Evolutionary conservation across 78 protist genomes (phyloP), one percentile per base, ranked within the genome.

Genomic region (Corallochytrium limacisporum): DNA sequence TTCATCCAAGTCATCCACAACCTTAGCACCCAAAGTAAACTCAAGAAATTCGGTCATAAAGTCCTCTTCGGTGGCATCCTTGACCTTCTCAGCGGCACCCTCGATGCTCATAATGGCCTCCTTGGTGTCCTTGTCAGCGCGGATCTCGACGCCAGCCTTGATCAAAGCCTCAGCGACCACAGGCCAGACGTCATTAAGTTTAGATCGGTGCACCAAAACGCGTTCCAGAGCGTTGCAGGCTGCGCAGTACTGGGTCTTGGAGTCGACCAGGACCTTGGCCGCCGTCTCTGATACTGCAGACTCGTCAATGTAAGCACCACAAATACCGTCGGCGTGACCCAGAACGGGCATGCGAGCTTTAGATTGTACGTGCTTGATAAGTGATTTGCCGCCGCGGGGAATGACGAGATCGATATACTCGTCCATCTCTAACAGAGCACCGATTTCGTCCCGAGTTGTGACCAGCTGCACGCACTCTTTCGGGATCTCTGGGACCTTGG

Each of bases 171-270:
- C 26, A 7, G 28, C 68, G 9, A 75, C 0, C 33, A 24, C 18
- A 13, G 70, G 57, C 24, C 72, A 46, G 10, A 29, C 20, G n/a
- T 35, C 4, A 3, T 15, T 29, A 3, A 32, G 54, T 3, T 69
- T 24, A 1, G 4, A 33, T 6, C 10, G 15, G 57, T 83, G 82
- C 38, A 86, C 72, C n/a, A 86, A 66, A 12, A 86, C 70, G 22
- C 89, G 81, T 74, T 87, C 92, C 15, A 31, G 43, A 1, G 92
- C 77, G 50, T 89, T 89, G 78, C 94, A 89, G 0, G 90, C 94
- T 12, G 88, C 62, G 12, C 90, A 85, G 63, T 89, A 87, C 12
- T 82, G 47, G 15, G 65, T 16, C 51, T 89, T 89, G 18, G 88
- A 28, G 62, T 89, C 94, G 32, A 81, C 5, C 12, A 35, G 36